Base-by-base conservation (phyloP, 352 stramenopile genomes). In the Blastocystis sp. region DNA sequence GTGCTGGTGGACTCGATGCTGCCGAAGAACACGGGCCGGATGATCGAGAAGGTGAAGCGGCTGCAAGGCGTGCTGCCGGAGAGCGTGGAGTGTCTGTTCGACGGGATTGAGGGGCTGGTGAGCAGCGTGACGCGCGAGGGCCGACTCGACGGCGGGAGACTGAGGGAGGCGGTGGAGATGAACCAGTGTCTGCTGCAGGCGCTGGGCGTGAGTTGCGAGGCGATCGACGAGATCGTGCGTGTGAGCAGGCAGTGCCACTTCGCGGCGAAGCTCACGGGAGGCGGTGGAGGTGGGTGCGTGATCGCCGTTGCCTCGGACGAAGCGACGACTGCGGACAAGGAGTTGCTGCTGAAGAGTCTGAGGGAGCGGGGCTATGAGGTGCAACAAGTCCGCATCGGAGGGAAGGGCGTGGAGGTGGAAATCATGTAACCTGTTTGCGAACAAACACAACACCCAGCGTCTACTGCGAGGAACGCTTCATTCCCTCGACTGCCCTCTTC, bases 191-290 rank as follows among this genome's bases (percentile, higher is more conserved):
- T 95, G 71, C 89, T 96, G 43, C 92, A 92, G 28, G 89, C 90
- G 19, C 87, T 97, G 7, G 93, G 92, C 14, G 93, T 97, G 0
- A 91, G 94, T 34, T 94, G 97, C 79, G 76, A 89, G 4, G 90
- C 92, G 64, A 94, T 97, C 67, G 92, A 96, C 45, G 88, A 92
- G 5, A 93, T 97, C 28, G 91, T 89, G n/a, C 76, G 86, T 48
- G 91, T 92, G 19, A 94, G 93, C 62, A 89, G 88, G 21, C 67
- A 88, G 23, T 90, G 91, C 76, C 92, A 91, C 23, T 91, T 93
- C 19, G 89, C 89, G 77, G 94, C 92, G n/a, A 97, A 97, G 81
- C 90, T 97, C 48, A 97, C 94, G 21, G 94, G 94, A 7, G 94
- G 94, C 7, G 90, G 90, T 10, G 91, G 91, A 64, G 94, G 94